A percentile compares a stretch with the other conserved stretches of the same genome.
These are phyloP conservation scores for Naganishia liquefaciens DNA, from an alignment of 1,284 basidiomycete genomes.

Conservation along the genomic window DNA sequence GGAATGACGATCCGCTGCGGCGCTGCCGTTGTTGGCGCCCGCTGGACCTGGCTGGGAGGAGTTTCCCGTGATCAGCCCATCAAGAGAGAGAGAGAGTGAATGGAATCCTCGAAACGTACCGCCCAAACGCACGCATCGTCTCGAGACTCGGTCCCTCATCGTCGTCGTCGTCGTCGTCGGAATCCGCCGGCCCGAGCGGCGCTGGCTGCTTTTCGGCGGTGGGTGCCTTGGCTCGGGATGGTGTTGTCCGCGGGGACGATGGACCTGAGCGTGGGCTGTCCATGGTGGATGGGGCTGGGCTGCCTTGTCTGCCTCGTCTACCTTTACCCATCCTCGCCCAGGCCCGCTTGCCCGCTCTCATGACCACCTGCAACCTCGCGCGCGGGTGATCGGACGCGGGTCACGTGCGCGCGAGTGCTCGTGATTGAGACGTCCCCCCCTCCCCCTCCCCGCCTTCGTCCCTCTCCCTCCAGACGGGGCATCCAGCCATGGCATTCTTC, in stretches of 20 bases:
- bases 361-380: not conserved
- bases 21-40: constrained; percentile 38
- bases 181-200: constrained; percentile 17
- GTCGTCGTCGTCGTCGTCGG: constrained; percentile 35
- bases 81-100: not conserved
- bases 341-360: not conserved
- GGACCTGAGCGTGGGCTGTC: not conserved
- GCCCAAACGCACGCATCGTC: constrained; percentile 43
- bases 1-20: constrained; percentile 64
- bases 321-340: not conserved
- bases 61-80: not conserved
- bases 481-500: constrained; percentile 22
- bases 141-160: constrained; percentile 41
- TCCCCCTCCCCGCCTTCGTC: not conserved
- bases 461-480: not conserved
- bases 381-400: constrained; percentile 7
- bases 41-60: constrained; percentile 45
- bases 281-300: not conserved
- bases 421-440: not conserved
- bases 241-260: not conserved
- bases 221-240: not conserved
- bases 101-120: constrained; percentile 36
- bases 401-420: not conserved
- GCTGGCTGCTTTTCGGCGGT: constrained; percentile 6
- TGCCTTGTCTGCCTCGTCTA: not conserved